Base-by-base conservation (phyloP, 495 filamentous ascomycete genomes). In the Penicillium lividum region DNA sequence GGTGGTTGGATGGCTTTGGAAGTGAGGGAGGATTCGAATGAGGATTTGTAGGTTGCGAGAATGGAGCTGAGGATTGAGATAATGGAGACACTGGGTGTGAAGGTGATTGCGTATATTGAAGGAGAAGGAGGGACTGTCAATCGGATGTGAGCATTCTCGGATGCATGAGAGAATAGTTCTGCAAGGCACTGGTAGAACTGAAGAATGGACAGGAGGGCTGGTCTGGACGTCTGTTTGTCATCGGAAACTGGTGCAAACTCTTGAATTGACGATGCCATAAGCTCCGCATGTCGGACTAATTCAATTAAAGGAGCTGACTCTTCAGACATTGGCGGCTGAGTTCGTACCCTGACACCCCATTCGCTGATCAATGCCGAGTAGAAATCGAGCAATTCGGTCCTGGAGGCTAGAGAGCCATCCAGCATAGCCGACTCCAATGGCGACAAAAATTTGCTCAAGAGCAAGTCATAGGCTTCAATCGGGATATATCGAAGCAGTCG, bases 31-130 rank as follows among this genome's bases (percentile, higher is more conserved):
- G 73, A 70, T 67, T 95, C 90, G 67, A 93, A 93, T 1, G 88
- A 85, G 7, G 74, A 75, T 66, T 95, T 96, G 73, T 92, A 90
- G 56, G 67, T 76, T 4, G 81, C 80, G 27, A 87, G 72, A 18
- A 93, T 80, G 33, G 80, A 79, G 66, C 85, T 91, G 42, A 93
- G 82, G 7, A 84, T 84, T 3, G 90, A 91, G n/a, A 92, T 78
- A 29, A 80, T 80, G 5, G 80, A 78, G 9, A 84, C 75, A 5
- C 83, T 86, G 3, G 83, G 71, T 18, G 77, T 80, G 63, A 93
- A 93, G 54, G 84, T 71, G 34, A 93, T 75, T 22, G 78, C 80
- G 68, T 94, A 94, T 29, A 93, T 80, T 25, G 90, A 77, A 15
- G 83, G 76, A 1, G 88, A 78, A 0, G 88, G 79, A 0, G 91